These are phyloP conservation scores for Aspergillus brunneoviolaceus DNA, from an alignment of 2,329 filamentous ascomycete genomes.

Conservation along the genomic window DNA sequence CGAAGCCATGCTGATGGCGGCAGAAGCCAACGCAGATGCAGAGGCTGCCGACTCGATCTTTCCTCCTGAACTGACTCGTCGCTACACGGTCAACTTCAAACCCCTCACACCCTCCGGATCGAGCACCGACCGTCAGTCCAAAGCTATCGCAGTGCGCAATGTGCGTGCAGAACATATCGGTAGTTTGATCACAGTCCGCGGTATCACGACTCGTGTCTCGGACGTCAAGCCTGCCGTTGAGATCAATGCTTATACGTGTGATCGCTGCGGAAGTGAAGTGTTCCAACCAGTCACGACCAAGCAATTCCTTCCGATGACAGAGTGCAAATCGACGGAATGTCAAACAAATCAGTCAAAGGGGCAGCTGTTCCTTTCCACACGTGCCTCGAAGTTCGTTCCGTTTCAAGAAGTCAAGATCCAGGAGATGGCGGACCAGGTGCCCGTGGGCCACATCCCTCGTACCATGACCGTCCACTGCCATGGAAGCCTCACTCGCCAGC, in stretches of 20 bases:
- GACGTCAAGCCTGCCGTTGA: constrained; percentile 98
- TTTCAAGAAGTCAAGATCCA: constrained; percentile 99
- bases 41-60: constrained; percentile 73
- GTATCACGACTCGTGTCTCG: constrained; percentile 91
- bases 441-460: constrained; percentile 93
- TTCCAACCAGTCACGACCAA: constrained; percentile 94
- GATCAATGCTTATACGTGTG: constrained; percentile 97
- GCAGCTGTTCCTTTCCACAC: constrained; percentile 89
- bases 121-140: constrained; percentile 57
- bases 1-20: constrained; percentile 67
- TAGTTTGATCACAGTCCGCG: constrained; percentile 87
- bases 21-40: constrained; percentile 65
- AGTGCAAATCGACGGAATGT: constrained; percentile 90
- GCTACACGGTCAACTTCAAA: constrained; percentile 96
- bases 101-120: constrained; percentile 73
- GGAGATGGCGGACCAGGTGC: constrained; percentile 98
- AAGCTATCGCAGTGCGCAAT: constrained; percentile 83
- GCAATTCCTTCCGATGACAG: constrained; percentile 80
- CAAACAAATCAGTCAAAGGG: constrained; percentile 87
- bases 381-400: constrained; percentile 92
- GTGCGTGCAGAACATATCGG: constrained; percentile 92
- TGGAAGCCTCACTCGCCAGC: constrained; percentile 77
- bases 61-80: constrained; percentile 83
- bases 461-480: constrained; percentile 87
- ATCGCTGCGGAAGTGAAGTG: constrained; percentile 93